Evolutionary conservation across 2,329 filamentous ascomycete species (phyloP).

Genomic region (Chaetomium strumarium): DNA sequence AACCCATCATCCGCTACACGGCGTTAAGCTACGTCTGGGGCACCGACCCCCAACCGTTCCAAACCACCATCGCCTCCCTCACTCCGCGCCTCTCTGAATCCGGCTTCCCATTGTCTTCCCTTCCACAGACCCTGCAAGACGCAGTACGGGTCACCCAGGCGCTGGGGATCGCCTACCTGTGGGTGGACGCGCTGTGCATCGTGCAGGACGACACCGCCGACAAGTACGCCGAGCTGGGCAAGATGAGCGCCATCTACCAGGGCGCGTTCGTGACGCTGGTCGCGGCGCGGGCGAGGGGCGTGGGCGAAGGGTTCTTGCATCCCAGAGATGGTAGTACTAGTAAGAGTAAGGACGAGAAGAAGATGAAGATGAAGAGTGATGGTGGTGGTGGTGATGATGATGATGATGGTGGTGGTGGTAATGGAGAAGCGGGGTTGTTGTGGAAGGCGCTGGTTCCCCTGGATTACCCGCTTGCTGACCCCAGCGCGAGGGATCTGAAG

Average conservation of each 20-base stretch:
- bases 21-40: conserved; percentile 16
- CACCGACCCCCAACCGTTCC: not conserved
- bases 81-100: not conserved
- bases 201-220: conserved; percentile 14
- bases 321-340: too few species aligned
- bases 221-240: conserved; percentile 6
- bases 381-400: too few species aligned
- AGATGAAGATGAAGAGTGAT: too few species aligned
- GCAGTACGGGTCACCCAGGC: conserved; percentile 5
- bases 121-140: conserved; percentile 9
- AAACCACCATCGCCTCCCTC: not conserved
- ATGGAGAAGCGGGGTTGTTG: too few species aligned
- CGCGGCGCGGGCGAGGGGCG: not conserved
- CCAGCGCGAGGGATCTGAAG: not conserved
- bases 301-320: conserved; percentile 5
- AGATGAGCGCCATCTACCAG: conserved; percentile 15
- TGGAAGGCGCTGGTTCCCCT: conserved; percentile 6
- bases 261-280: conserved; percentile 6
- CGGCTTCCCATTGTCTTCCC: not conserved
- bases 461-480: not conserved
- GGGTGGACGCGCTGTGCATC: conserved; percentile 20
- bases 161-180: conserved; percentile 12
- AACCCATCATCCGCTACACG: not conserved
- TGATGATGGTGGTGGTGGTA: not conserved
- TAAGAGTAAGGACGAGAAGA: too few species aligned